Evolutionary conservation across 164 flowering plant species (phyloP), one percentile per base, ranked within the genome.

Genomic region (Stephania cephalantha): DNA sequence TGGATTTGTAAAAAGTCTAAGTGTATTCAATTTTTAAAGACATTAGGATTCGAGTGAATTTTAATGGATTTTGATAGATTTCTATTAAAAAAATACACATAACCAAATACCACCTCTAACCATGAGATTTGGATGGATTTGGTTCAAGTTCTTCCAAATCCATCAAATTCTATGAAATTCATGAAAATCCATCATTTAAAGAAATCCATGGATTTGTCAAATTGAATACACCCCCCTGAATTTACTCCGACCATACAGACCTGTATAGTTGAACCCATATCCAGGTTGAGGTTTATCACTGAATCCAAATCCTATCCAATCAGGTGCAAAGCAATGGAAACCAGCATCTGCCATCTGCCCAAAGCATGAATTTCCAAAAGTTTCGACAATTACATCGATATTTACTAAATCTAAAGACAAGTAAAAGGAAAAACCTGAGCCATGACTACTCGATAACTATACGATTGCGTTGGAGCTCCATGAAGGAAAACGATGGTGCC

Each of bases 251-350:
- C 5, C 20, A 20, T 20, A 76, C 75, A 78, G 76, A 91, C 99
- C 99, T 80, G 97, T 95, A 79, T 93, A 91, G 69, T 89, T 74
- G 81, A 91, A 95, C 68, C 91, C 98, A 85, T 93, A 95, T 81
- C 97, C 97, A 53, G 96, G 88, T 80, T 91, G 92, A 63, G 99
- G 97, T 85, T 93, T 88, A 80, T 95, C 99, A 85, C 97, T 95
- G 85, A 95, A 93, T 78, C 99, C 99, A 84, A 93, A 95, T 79
- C 99, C 99, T 81, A 93, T 86, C 98, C 99, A 95, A 81, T 95
- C 99, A 83, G 98, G 99, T 74, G 99, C 99, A 80, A 90, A 75
- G 84, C 98, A 95, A 81, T 91, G 97, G 82, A 93, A 95, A n/a
- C 99, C 99, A 83, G 82, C 70, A 80, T 91, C 92, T 73, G 95